Conservation (phyloP, 2,329 filamentous ascomycete genomes). For the Fusarium lyarnte region DNA sequence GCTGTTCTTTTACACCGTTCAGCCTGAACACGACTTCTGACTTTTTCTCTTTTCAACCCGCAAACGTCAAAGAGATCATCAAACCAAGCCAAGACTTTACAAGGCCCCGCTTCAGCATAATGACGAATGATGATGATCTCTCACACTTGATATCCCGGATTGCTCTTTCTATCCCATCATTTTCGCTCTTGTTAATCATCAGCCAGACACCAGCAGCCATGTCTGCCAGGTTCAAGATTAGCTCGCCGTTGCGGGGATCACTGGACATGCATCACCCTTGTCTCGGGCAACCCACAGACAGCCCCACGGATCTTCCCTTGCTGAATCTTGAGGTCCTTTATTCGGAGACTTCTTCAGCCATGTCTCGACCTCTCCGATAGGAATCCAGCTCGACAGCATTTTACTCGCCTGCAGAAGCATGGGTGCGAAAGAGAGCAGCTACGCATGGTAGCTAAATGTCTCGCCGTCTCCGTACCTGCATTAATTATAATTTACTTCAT, state of each 20-base stretch:
- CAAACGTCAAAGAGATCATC: background rate
- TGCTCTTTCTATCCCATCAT: background rate
- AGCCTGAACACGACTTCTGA: background rate
- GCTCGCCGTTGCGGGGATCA: background rate
- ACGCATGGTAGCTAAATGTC: conserved; percentile 15
- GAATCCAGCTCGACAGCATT: conserved; percentile 7
- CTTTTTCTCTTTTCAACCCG: background rate
- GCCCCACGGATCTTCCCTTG: conserved; percentile 18
- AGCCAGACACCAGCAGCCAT: background rate
- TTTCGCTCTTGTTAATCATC: background rate
- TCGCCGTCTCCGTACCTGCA: conserved; percentile 23
- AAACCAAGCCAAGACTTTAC: background rate
- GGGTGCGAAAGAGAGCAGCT: background rate
- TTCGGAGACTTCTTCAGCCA: conserved; percentile 39
- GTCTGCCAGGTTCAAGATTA: background rate
- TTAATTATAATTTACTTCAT: background rate
- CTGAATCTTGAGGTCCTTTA: conserved; percentile 21
- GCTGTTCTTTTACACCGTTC: background rate
- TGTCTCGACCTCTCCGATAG: conserved; percentile 25
- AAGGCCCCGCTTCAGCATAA: conserved; percentile 1
- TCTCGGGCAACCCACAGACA: conserved; percentile 23
- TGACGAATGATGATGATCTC: conserved; percentile 21
- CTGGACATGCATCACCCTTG: conserved; percentile 7
- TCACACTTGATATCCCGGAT: background rate
- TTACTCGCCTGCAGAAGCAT: conserved; percentile 9